phyloP scores from a whole-genome alignment of 1,284 basidiomycete genomes.

The Malassezia equina region DNA sequence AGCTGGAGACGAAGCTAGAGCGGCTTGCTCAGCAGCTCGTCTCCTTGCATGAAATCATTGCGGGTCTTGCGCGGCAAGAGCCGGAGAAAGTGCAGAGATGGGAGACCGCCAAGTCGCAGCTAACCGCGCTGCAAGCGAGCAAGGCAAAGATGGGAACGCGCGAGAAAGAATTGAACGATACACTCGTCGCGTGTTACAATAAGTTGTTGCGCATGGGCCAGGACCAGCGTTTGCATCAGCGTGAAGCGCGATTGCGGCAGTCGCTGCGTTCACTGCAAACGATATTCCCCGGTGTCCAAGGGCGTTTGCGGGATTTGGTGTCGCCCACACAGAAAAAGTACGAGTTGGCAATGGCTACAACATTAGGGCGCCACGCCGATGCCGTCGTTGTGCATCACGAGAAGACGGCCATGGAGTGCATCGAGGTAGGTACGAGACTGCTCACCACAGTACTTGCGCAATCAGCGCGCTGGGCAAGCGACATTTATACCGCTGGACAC shows the following conservation, averaged over 20 bases:
- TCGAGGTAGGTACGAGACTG: conserved; percentile 51
- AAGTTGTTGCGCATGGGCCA: conserved; percentile 57
- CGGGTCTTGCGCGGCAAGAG: conserved; percentile 48
- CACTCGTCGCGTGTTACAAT: conserved; percentile 68
- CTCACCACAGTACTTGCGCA: conserved; percentile 65
- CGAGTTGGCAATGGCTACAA: conserved; percentile 83
- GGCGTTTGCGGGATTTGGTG: conserved; percentile 82
- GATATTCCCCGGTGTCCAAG: conserved; percentile 50
- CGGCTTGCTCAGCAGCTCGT: conserved; percentile 59
- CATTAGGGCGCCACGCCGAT: conserved; percentile 87
- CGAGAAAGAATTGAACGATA: conserved; percentile 61
- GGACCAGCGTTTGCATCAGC: conserved; percentile 60
- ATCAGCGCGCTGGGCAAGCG: conserved; percentile 83
- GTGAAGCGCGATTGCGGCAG: conserved; percentile 74
- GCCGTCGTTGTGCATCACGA: conserved; percentile 92
- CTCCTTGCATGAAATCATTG: conserved; percentile 55
- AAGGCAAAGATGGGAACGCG: conserved; percentile 55
- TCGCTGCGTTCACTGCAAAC: conserved; percentile 70
- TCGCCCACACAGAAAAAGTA: conserved; percentile 87
- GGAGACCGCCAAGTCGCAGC: conserved; percentile 56
- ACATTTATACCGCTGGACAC: conserved; percentile 96
- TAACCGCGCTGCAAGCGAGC: conserved; percentile 66
- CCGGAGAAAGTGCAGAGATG: conserved; percentile 17
- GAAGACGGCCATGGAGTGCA: conserved; percentile 92
- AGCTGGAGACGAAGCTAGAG: conserved; percentile 57